Base-by-base conservation (phyloP, 768 basidiomycete genomes). In the Crassisporium funariophilum region DNA sequence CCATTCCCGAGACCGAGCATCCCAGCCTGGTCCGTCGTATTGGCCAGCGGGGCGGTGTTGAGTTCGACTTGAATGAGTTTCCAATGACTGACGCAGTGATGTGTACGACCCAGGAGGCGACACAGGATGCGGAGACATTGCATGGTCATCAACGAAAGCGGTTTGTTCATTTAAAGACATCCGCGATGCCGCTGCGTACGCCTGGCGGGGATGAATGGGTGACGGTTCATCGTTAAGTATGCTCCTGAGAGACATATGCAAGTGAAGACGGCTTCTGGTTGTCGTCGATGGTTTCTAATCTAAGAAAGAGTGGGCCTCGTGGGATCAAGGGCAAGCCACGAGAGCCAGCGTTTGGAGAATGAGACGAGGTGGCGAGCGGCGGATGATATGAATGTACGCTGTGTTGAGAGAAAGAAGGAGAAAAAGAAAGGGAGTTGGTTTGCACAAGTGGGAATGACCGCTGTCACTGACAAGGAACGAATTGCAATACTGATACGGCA, bases 171-270 rank as follows among this genome's bases (percentile, higher is more conserved):
- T 53, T 35, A 53, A 42, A 21, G 53, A 46, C 31, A 53, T 47
- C 17, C 51, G 55, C 36, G 66, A 63, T 47, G 67, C 49, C 35
- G 62, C 47, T 43, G 65, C 45, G 59, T 62, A 66, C 36, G 64
- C 60, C 40, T 70, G 56, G 23, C 64, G 64, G 53, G 64, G 59
- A 46, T 66, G 64, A 41, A 65, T 49, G 36, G 72, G 63, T 16
- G 72, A 66, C 34, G 84, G 77, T 54, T 86, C 83, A 69, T 88
- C 82, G 69, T 90, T 90, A 69, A 90, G 82, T 52, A 90, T 89
- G 55, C 81, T 77, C 57, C 82, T 83, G 65, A 90, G 81, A 41
- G 88, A 89, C 87, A 90, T 90, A 66, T 44, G 40, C 37, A 53
- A 54, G 44, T 43, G 50, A 45, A 23, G 52, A 41, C 47, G 50